These are phyloP conservation scores for Anisogramma anomala DNA, from an alignment of 2,329 filamentous ascomycete genomes.

Conservation along the genomic window DNA sequence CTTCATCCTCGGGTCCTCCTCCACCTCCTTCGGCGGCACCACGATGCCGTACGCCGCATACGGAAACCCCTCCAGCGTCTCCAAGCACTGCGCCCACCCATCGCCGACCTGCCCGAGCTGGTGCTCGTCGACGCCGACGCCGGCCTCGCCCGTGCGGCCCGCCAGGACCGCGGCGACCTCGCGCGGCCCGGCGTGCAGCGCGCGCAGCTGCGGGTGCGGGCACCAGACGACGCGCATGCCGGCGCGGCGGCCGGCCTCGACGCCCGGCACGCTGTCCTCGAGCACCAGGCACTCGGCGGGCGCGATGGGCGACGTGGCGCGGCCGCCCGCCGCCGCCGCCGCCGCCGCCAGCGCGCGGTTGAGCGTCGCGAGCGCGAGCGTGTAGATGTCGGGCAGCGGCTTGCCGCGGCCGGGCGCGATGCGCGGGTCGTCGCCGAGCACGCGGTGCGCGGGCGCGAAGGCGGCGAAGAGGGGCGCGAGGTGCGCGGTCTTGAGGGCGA, in stretches of 20 bases:
- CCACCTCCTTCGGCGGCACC: slow-evolving; percentile 32
- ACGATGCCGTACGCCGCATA: slow-evolving; percentile 48
- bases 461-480: slow-evolving; percentile 46
- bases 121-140: slow-evolving; percentile 37
- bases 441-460: slow-evolving; percentile 59
- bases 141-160: slow-evolving; percentile 61
- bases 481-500: slow-evolving; percentile 61
- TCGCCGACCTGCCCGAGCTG: slow-evolving; percentile 46
- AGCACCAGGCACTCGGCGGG: slow-evolving; percentile 92
- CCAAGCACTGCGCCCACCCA: slow-evolving; percentile 48
- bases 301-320: slow-evolving; percentile 51
- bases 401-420: slow-evolving; percentile 77
- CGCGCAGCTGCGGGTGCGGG: slow-evolving; percentile 67
- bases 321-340: slow-evolving; percentile 54
- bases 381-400: slow-evolving; percentile 87
- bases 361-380: slow-evolving; percentile 73
- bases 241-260: slow-evolving; percentile 79
- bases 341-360: too few species aligned
- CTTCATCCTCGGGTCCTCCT: slow-evolving; percentile 32
- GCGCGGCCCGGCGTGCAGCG: slow-evolving; percentile 68
- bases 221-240: slow-evolving; percentile 94
- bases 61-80: slow-evolving; percentile 41
- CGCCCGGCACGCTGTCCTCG: slow-evolving; percentile 86
- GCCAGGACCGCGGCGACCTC: slow-evolving; percentile 72
- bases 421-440: slow-evolving; percentile 75